Base-by-base conservation (phyloP, 1,284 basidiomycete species). In the Pascua guehoae region DNA sequence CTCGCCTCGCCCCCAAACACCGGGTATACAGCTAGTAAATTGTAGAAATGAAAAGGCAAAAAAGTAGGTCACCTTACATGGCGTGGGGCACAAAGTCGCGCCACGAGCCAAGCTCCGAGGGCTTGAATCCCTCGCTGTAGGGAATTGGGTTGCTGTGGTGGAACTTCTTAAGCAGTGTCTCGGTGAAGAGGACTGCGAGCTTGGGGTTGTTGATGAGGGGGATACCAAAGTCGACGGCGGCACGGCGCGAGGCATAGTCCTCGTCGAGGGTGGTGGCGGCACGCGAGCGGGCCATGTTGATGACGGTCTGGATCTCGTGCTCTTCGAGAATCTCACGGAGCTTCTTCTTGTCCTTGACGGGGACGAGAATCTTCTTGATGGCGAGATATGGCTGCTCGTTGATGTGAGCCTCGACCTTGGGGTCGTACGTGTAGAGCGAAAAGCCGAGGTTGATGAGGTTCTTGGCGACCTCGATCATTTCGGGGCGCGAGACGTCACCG, bases 401-500 rank as follows among this genome's bases (percentile, higher is more conserved):
- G 76, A 98, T 79, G 80, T 86, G 88, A 54, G 86, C 81, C 73
- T 97, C 94, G 16, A 98, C 88, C 75, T 89, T 89, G 17, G 94
- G 86, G 65, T 96, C 86, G 61, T 74, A 71, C 1, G 72, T 74
- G 67, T 69, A 75, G 63, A 99, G 80, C 74, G 97, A 96, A 85
- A 99, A 96, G 77, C 97, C 98, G 84, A 98, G 89, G 77, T 95
- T 91, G 74, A 97, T 95, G 66, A 95, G 81, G 75, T 94, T 93
- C 78, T 93, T 92, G 44, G 91, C 92, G 59, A 97, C 71, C 32
- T 53, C 56, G 49, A 61, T 59, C 69, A 81, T 80, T 93, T 94
- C 78, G 89, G 90, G 14, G 88, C 93, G 60, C 91, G 81, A 4
- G 88, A 97, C 74, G 93, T 96, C 76, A 91, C 94, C 37, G 87